Evolutionary conservation across 768 basidiomycete genomes (phyloP).

Genomic region (Boletus reticuloceps): DNA sequence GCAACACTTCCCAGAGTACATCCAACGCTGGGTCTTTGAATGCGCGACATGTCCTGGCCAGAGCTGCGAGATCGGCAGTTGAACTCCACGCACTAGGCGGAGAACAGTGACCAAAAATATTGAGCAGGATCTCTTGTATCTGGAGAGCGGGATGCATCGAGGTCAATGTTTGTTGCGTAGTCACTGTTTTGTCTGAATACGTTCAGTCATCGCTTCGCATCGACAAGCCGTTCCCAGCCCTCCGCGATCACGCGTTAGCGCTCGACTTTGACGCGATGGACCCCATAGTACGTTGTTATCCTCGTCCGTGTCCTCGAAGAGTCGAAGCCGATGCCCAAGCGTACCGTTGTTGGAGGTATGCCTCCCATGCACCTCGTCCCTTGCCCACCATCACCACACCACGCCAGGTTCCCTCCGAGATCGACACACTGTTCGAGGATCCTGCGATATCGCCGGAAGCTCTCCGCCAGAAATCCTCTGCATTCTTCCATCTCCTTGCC

Average conservation of each 20-base stretch:
- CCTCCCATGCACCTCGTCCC: not conserved
- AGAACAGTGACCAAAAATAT: no score
- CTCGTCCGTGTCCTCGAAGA: constrained; percentile 79
- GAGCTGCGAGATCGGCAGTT: no score
- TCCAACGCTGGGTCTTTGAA: no score
- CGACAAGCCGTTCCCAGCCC: constrained; percentile 82
- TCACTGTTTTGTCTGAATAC: not conserved
- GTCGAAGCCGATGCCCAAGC: constrained; percentile 88
- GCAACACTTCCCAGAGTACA: not conserved
- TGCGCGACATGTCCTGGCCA: no score
- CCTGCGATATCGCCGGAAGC: constrained; percentile 44
- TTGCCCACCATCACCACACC: not conserved
- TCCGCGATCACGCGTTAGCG: constrained; percentile 67
- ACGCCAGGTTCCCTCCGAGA: constrained; percentile 62
- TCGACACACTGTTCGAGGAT: constrained; percentile 61
- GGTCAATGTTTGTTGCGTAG: no score
- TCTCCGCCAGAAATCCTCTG: constrained; percentile 45
- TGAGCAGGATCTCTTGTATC: no score
- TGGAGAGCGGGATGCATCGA: no score
- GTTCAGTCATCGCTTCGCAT: constrained; percentile 82
- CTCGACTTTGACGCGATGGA: constrained; percentile 81
- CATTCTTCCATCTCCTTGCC: no score
- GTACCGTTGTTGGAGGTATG: constrained; percentile 68
- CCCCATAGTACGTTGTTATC: constrained; percentile 83
- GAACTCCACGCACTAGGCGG: no score